phyloP scores from a whole-genome alignment of 2,329 filamentous ascomycete genomes.

The Thelonectria rubi region DNA sequence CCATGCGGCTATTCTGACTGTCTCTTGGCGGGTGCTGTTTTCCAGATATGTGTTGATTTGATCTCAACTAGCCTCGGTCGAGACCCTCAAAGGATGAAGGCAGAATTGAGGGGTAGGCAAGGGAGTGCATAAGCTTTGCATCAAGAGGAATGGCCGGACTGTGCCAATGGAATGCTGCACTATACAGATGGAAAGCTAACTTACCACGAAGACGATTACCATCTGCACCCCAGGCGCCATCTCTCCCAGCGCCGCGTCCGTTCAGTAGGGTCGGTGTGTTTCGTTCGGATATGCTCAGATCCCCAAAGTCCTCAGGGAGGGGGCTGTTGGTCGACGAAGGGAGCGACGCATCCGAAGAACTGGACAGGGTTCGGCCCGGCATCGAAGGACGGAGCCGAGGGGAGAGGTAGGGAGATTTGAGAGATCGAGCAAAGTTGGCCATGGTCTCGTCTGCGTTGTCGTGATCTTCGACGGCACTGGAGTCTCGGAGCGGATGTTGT shows the following conservation, averaged over 20 bases:
- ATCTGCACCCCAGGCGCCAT: slow-evolving; percentile 31
- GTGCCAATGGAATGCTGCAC: slow-evolving; percentile 20
- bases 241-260: slow-evolving; percentile 22
- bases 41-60: background rate
- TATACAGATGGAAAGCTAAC: background rate
- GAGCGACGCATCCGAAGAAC: slow-evolving; percentile 56
- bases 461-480: slow-evolving; percentile 13
- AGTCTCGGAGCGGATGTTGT: slow-evolving; percentile 11
- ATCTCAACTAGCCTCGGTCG: slow-evolving; percentile 7
- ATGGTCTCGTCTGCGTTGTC: slow-evolving; percentile 45
- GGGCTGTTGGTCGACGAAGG: slow-evolving; percentile 41
- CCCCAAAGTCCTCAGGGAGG: slow-evolving; percentile 46
- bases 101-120: background rate
- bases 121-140: slow-evolving; percentile 2
- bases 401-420: slow-evolving; percentile 58
- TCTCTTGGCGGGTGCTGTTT: background rate
- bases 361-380: slow-evolving; percentile 56
- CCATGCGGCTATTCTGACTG: background rate
- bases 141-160: slow-evolving; percentile 3
- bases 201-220: slow-evolving; percentile 30
- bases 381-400: slow-evolving; percentile 55
- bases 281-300: slow-evolving; percentile 39
- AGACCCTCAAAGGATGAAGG: slow-evolving; percentile 18
- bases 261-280: slow-evolving; percentile 40
- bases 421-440: slow-evolving; percentile 59